Evolutionary conservation across 352 stramenopile genomes (phyloP), one percentile per base, ranked within the genome.

Genomic region (Pythium chondricola): DNA sequence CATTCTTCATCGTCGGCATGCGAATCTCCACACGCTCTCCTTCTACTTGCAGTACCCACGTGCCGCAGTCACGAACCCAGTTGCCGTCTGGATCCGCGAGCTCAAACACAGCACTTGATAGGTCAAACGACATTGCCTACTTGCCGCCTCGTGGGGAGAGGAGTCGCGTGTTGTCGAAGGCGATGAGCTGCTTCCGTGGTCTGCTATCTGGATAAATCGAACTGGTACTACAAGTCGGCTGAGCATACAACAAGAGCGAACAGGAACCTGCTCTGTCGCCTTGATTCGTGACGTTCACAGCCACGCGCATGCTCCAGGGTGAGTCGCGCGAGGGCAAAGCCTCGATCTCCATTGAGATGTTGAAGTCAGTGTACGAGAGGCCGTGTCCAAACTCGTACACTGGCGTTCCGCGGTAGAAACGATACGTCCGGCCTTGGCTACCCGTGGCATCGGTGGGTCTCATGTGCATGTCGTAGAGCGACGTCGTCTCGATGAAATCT

Each of bases 391-490:
- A 95, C 17, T 52, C 48, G 45, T 79, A 90, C 17, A 96, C 73
- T 0, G 67, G 60, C 10, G 55, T 22, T 13, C 74, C 84, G 13
- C 47, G 71, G 63, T 82, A 91, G 42, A 96, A 96, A 14, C 86
- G 78, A 45, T 96, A 91, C 4, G 86, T 94, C 20, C 85, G 66
- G 3, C 86, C 86, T 4, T 75, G 79, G 35, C 84, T 82, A 3
- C 63, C 70, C 4, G 65, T 83, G 44, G 33, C 52, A 17, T 65
- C 60, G 1, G 59, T 75, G 17, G 85, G 85, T 4, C 84, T 77
- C 83, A 95, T 92, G 73, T 89, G 73, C 70, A 91, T 89, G 53
- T 92, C 81, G 52, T 77, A 85, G 33, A 90, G 71, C 18, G 74
- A 77, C 37, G 85, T 59, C 10, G 39, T 29, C 42, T 80, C 51